Percentiles rank a stretch among this genome's conserved stretches.
These are phyloP conservation scores for Allium cepa DNA, from an alignment of 106 monocot species.

Conservation along the genomic window DNA sequence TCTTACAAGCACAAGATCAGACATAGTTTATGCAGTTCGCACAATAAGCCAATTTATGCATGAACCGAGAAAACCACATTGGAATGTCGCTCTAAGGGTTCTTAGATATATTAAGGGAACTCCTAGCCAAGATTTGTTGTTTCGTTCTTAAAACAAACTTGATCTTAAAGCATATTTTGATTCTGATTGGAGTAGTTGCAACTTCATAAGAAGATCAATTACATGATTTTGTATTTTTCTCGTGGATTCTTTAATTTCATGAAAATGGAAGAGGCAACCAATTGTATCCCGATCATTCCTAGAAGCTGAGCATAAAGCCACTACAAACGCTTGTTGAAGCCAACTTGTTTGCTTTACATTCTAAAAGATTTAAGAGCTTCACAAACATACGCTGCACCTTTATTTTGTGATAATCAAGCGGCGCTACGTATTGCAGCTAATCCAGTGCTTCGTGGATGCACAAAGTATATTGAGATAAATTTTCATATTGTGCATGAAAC, in stretches of 20 bases:
- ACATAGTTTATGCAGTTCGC: background rate
- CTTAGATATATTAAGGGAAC: background rate
- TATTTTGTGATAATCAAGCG: background rate
- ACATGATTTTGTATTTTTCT: background rate
- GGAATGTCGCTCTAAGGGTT: background rate
- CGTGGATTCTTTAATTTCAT: background rate
- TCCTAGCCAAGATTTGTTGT: background rate
- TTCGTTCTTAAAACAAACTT: background rate
- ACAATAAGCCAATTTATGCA: background rate
- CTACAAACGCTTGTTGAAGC: background rate
- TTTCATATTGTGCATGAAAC: no score
- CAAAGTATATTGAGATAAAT: no score
- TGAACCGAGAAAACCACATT: background rate
- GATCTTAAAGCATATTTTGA: background rate
- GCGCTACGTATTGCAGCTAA: background rate
- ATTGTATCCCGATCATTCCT: background rate
- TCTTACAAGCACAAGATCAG: background rate
- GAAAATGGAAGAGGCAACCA: background rate
- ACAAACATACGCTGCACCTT: background rate
- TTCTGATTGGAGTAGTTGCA: background rate
- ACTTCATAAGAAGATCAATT: background rate
- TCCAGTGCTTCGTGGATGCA: background rate
- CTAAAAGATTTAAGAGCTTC: background rate
- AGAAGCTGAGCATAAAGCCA: background rate
- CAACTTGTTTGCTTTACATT: background rate